phyloP scores from a whole-genome alignment of 2,329 filamentous ascomycete species.

The Colletotrichum theobromicola region DNA sequence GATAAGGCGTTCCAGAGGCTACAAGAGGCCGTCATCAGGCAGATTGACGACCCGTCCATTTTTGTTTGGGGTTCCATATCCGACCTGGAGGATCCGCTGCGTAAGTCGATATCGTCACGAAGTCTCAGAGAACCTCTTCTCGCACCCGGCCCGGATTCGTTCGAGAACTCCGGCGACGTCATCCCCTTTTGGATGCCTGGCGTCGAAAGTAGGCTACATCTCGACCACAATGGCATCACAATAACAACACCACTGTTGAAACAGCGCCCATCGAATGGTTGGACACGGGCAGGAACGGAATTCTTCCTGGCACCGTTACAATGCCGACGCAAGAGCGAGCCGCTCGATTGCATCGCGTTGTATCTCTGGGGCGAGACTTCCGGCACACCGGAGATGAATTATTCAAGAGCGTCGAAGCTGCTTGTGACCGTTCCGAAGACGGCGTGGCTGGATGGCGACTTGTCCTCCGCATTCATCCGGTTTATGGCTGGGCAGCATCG shows the following conservation, averaged over 20 bases:
- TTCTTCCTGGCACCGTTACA: not conserved
- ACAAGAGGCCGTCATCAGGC: not conserved
- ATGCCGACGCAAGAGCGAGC: not conserved
- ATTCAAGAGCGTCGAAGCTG: not conserved
- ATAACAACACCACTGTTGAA: not conserved
- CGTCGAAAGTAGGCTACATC: not conserved
- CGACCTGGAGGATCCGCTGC: not conserved
- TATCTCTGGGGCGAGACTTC: not conserved
- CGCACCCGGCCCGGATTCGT: not conserved
- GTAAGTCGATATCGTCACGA: rapidly evolving
- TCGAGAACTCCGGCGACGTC: not conserved
- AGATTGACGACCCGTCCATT: not conserved
- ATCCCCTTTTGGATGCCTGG: not conserved
- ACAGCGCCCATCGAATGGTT: not conserved
- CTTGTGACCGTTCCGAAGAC: not conserved
- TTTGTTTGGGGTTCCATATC: not conserved
- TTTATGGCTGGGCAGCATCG: not conserved
- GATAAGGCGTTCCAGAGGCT: conserved; percentile 26
- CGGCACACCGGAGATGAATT: not conserved
- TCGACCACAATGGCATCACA: not conserved
- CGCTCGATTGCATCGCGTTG: not conserved
- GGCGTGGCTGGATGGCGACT: not conserved
- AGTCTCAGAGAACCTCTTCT: not conserved
- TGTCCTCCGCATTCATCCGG: not conserved
- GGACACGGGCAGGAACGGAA: not conserved